phyloP scores from a whole-genome alignment of 495 filamentous ascomycete genomes.

The Penicillium egyptiacum region DNA sequence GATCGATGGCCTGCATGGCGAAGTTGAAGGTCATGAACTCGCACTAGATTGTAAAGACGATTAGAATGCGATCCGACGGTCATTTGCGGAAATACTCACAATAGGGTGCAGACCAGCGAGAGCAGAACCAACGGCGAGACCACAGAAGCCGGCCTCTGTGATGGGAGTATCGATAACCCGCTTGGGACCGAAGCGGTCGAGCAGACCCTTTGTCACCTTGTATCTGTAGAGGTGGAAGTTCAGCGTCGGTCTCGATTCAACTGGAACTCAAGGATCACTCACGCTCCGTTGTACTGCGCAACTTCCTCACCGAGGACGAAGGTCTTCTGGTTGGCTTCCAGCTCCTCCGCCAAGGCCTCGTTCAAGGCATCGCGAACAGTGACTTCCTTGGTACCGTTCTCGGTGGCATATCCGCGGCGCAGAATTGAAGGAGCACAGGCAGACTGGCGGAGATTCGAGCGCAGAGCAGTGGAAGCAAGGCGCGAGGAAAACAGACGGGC shows the following conservation, averaged over 20 bases:
- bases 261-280: slow-evolving; percentile 31
- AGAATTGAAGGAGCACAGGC: slow-evolving; percentile 48
- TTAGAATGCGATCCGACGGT: neutral
- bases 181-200: slow-evolving; percentile 97
- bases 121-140: slow-evolving; percentile 90
- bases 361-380: slow-evolving; percentile 96
- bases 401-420: slow-evolving; percentile 51
- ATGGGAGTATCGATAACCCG: slow-evolving; percentile 97
- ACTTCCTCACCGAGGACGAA: slow-evolving; percentile 97
- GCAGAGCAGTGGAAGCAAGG: slow-evolving; percentile 51
- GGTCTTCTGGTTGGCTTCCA: slow-evolving; percentile 90
- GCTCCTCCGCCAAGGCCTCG: slow-evolving; percentile 95
- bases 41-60: slow-evolving; percentile 60
- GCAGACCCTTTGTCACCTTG: slow-evolving; percentile 96
- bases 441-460: slow-evolving; percentile 52
- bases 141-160: slow-evolving; percentile 92
- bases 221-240: slow-evolving; percentile 54
- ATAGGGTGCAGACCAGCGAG: slow-evolving; percentile 92
- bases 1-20: slow-evolving; percentile 99
- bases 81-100: slow-evolving; percentile 54
- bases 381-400: slow-evolving; percentile 78
- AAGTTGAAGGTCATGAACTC: slow-evolving; percentile 99
- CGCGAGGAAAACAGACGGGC: slow-evolving; percentile 70
- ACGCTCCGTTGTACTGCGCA: slow-evolving; percentile 98
- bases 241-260: slow-evolving; percentile 5